Evolutionary conservation across 2,329 filamentous ascomycete species (phyloP), one percentile per base, ranked within the genome.

Genomic region (Neurospora sp.): DNA sequence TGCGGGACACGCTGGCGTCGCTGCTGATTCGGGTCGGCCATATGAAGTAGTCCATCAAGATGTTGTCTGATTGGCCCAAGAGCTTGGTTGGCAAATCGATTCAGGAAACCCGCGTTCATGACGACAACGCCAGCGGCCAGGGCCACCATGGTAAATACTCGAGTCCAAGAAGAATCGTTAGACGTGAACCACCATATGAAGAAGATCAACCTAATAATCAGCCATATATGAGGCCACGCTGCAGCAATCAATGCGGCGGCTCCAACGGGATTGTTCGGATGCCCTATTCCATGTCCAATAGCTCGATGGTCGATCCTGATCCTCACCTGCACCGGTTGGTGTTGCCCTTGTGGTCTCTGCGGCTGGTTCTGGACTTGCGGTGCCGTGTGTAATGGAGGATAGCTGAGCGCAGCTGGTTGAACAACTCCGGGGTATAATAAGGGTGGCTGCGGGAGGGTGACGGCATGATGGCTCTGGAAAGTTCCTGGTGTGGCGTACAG

Each of bases 101-200:
- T 87, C 19, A 90, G 79, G 38, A 88, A 73, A 1, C 88, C 88
- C 1, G 85, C 87, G 74, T 89, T 88, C 17, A 86, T 75, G n/a
- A 88, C 79, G 71, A 90, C 87, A 33, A 90, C 81, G 39, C 83
- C 79, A 36, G 86, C 73, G 6, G 87, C 86, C 39, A 88, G 80
- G 6, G 81, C 79, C 57, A 86, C 80, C 28, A 90, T 83, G 23
- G 84, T 84, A 8, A 87, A 74, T 84, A 85, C 89, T 66, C 87
- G 83, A 8, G 83, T 83, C 87, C 87, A 89, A 74, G 83, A 88
- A 2, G 84, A 81, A 65, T 83, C 82, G 0, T 85, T 84, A 10
- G 84, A 83, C 0, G 88, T 89, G 71, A 90, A 89, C 78, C 88
- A 87, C 86, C 87, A 90, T 12, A 90, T 83, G 76, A 90, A 89